These are phyloP conservation scores for Russula earlei DNA, from an alignment of 768 basidiomycete genomes.

Conservation along the genomic window DNA sequence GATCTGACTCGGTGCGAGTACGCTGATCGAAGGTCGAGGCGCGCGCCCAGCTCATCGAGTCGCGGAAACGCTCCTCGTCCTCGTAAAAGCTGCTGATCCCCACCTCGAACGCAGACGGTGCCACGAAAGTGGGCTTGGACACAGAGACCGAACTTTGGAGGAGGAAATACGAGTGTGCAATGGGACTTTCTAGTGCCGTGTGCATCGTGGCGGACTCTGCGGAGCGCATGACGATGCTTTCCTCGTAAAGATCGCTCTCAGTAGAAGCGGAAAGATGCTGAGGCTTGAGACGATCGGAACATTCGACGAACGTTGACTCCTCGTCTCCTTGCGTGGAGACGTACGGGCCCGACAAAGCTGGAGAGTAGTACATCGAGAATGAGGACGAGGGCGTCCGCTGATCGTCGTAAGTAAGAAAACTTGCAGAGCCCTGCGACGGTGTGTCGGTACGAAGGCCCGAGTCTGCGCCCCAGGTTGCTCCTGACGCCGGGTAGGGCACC, in stretches of 20 bases:
- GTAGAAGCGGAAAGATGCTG: constrained; percentile 14
- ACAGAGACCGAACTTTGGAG: constrained; percentile 13
- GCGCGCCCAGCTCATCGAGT: constrained; percentile 21
- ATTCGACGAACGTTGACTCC: constrained; percentile 12
- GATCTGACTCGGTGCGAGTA: constrained; percentile 5
- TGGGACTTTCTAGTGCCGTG: constrained; percentile 18
- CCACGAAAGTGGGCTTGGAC: constrained; percentile 13
- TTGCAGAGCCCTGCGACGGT: constrained; percentile 14
- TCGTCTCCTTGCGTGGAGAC: constrained; percentile 12
- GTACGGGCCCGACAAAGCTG: constrained; percentile 18
- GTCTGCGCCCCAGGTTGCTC: constrained; percentile 18
- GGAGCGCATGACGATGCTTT: constrained; percentile 18
- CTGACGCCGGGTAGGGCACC: constrained; percentile 13
- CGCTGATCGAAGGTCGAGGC: constrained; percentile 13
- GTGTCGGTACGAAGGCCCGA: constrained; percentile 5
- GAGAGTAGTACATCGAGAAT: constrained; percentile 20
- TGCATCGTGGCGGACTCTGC: constrained; percentile 20
- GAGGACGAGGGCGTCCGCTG: constrained; percentile 19
- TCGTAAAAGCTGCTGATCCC: constrained; percentile 19
- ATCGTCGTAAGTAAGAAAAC: constrained; percentile 18
- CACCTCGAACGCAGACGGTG: constrained; percentile 17
- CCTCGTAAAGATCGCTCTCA: constrained; percentile 9
- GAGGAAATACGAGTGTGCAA: constrained; percentile 11
- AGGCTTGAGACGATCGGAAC: constrained; percentile 3
- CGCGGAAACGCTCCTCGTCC: constrained; percentile 15